These are phyloP conservation scores for Aspergillus haitiensis DNA, from an alignment of 495 filamentous ascomycete species.

Conservation along the genomic window DNA sequence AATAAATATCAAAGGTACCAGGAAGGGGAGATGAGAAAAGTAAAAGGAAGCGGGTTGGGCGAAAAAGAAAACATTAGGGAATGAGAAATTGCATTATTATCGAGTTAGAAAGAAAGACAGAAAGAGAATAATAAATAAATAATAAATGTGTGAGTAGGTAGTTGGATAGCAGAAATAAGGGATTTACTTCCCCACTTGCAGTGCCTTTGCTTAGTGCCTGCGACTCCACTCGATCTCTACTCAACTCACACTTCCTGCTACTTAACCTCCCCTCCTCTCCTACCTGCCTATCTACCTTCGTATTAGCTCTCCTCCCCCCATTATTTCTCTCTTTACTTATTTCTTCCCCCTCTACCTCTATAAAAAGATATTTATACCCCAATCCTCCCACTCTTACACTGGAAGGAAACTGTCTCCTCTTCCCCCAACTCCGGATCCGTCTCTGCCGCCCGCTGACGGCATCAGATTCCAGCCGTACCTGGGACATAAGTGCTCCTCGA, in stretches of 20 bases:
- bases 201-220: constrained; percentile 21
- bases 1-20: not conserved
- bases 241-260: constrained; percentile 17
- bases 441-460: constrained; percentile 14
- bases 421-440: constrained; percentile 10
- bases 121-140: not conserved
- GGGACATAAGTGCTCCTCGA: constrained; percentile 13
- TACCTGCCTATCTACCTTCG: constrained; percentile 15
- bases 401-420: constrained; percentile 9
- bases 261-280: constrained; percentile 18
- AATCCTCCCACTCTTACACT: not conserved
- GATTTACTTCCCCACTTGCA: constrained; percentile 8
- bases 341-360: no score
- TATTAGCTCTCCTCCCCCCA: constrained; percentile 18
- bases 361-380: no score
- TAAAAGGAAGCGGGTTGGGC: not conserved
- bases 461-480: constrained; percentile 22
- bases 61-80: not conserved
- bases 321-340: constrained; percentile 17
- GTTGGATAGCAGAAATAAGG: not conserved
- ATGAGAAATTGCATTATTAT: not conserved
- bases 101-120: no score
- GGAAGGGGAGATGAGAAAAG: not conserved
- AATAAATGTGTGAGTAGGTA: not conserved
- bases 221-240: constrained; percentile 14